Evolutionary conservation across 352 stramenopile genomes (phyloP), one percentile per base, ranked within the genome.

Genomic region (Phytophthora chlamydospora): DNA sequence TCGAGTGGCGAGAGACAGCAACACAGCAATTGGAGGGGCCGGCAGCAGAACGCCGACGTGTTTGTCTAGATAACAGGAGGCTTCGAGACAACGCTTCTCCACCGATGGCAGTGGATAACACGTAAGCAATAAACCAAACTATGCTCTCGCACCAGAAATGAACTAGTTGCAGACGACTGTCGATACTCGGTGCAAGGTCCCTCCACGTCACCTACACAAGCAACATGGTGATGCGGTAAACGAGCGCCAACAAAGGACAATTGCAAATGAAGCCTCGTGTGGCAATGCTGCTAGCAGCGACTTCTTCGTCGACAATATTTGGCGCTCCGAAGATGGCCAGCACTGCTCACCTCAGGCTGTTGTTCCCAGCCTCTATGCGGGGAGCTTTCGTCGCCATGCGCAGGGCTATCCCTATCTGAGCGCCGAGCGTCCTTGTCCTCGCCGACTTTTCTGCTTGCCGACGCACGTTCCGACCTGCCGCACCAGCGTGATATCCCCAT

Each of bases 391-490:
- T 50, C 35, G 39, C 27, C 35, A 56, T 38, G 55, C 35, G 14
- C 21, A 3, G 21, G 21, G 21, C 21, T 24, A 24, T 24, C 3
- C 45, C 21, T 24, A 24, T 24, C 3, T 53, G 32, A 16, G 21
- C 3, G 9, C 10, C 13, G 31, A 60, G 14, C 19, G 32, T 48
- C 21, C 27, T 42, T 40, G 44, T 50, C 39, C 21, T 21, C 35
- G 19, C 29, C 39, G 57, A 58, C 36, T 57, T 62, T 57, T 67
- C 58, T 67, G 58, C 50, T 29, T 16, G 21, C 34, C 21, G 29
- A 19, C 44, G 32, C 19, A 66, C 40, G 48, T 58, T 62, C 59
- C 51, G 36, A 43, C 43, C 35, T 62, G 35, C 47, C 1, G 17
- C 38, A 6, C 21, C 47, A 58, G 16, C 40, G 40, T 47, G 41